A percentile compares a stretch with the other conserved stretches of the same genome.
Evolutionary conservation across 345 rosid species (phyloP).

Genomic region (Microthlaspi erraticum): DNA sequence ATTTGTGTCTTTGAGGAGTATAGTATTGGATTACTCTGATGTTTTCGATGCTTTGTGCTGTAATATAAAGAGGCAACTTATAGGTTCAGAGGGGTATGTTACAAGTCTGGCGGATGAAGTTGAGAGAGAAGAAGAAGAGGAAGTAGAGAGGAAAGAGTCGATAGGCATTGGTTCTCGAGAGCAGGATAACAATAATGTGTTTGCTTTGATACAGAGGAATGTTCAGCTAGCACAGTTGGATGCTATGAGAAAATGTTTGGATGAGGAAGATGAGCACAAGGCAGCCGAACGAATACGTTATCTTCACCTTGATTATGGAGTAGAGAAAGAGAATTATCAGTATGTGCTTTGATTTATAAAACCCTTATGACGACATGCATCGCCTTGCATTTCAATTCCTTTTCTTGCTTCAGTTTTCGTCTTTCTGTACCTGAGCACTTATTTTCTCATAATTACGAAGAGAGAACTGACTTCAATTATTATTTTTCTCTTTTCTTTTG

Average conservation of each 20-base stretch:
- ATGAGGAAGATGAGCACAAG: slow-evolving; percentile 58
- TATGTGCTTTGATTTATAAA: slow-evolving; percentile 46
- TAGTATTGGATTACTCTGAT: slow-evolving; percentile 64
- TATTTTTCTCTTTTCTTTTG: slow-evolving; percentile 40
- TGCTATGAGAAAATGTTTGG: slow-evolving; percentile 55
- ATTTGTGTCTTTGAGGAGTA: slow-evolving; percentile 55
- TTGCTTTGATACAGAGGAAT: slow-evolving; percentile 57
- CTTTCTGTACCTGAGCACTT: neutral
- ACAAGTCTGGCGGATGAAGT: slow-evolving; percentile 47
- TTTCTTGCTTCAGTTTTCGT: slow-evolving; percentile 12
- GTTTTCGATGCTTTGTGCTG: slow-evolving; percentile 71
- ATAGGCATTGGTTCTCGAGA: slow-evolving; percentile 34
- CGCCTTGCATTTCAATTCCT: slow-evolving; percentile 7
- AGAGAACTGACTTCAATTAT: slow-evolving; percentile 20
- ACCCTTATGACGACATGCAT: slow-evolving; percentile 9
- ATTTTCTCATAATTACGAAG: slow-evolving; percentile 6
- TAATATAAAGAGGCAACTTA: slow-evolving; percentile 72
- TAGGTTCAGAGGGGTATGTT: slow-evolving; percentile 51
- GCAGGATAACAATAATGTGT: slow-evolving; percentile 55
- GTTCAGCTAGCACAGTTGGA: slow-evolving; percentile 82
- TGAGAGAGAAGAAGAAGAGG: slow-evolving; percentile 29
- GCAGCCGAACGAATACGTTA: slow-evolving; percentile 64
- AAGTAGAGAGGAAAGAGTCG: neutral
- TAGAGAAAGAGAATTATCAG: slow-evolving; percentile 73
- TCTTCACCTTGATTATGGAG: slow-evolving; percentile 72